Percentiles rank a stretch among this genome's conserved stretches.
phyloP scores from a whole-genome alignment of 345 rosid species.

The Cardamine resedifolia region DNA sequence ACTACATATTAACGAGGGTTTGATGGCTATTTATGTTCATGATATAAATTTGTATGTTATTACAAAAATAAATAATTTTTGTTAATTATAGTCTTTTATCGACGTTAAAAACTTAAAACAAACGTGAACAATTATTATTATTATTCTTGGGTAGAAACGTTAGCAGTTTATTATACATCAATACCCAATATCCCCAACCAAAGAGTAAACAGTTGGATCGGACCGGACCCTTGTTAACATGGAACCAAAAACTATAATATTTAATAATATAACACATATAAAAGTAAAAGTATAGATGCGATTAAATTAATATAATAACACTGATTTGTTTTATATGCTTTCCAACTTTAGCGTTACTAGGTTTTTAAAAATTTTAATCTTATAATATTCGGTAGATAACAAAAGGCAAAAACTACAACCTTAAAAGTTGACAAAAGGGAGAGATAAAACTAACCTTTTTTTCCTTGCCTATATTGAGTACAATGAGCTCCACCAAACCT shows the following conservation, averaged over 20 bases:
- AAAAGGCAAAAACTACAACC: slow-evolving; percentile 6
- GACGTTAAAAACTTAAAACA: neutral
- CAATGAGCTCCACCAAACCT: slow-evolving; percentile 91
- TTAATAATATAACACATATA: neutral
- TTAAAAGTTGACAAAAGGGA: neutral
- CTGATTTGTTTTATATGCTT: slow-evolving; percentile 4
- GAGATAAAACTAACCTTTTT: slow-evolving; percentile 52
- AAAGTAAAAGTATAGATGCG: neutral
- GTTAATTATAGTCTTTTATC: neutral
- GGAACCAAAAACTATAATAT: neutral
- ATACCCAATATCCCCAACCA: no score
- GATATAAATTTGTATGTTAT: neutral
- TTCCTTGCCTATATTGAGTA: slow-evolving; percentile 90
- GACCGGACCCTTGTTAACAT: neutral
- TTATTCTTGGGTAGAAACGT: no score
- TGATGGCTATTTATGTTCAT: neutral
- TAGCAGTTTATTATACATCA: no score
- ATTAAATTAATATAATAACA: neutral
- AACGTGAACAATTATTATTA: neutral
- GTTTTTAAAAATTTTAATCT: neutral
- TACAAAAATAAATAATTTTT: neutral
- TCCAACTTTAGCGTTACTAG: neutral
- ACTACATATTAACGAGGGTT: no score
- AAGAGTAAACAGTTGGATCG: neutral
- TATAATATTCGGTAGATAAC: neutral